Evolutionary conservation across 495 filamentous ascomycete genomes (phyloP).

Genomic region (Daldinia bambusicola): DNA sequence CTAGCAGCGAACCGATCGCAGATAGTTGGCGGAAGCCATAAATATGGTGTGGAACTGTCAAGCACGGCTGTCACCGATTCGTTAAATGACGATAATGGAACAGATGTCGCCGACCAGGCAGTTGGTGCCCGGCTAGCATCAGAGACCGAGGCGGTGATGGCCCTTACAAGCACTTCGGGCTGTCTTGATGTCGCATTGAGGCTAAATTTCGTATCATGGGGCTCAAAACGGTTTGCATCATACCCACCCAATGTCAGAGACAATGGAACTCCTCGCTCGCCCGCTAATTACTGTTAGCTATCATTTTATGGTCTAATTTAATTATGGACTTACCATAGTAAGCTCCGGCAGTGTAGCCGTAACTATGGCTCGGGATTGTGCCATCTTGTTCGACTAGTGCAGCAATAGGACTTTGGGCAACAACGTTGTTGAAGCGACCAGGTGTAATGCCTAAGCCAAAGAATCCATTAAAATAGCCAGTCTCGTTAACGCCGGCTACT

Average conservation of each 20-base stretch:
- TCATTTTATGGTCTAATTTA: neutral
- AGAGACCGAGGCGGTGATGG: constrained; percentile 63
- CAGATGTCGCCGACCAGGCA: constrained; percentile 53
- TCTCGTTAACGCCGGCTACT: constrained; percentile 65
- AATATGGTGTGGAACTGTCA: constrained; percentile 73
- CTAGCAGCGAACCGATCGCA: constrained; percentile 70
- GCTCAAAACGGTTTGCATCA: constrained; percentile 66
- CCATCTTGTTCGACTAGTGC: constrained; percentile 62
- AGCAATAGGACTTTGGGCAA: constrained; percentile 51
- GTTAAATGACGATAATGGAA: constrained; percentile 54
- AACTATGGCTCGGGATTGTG: constrained; percentile 68
- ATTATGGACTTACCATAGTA: constrained; percentile 61
- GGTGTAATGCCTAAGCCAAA: constrained; percentile 65
- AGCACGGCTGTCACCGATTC: constrained; percentile 65
- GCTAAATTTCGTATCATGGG: constrained; percentile 64
- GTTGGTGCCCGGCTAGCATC: constrained; percentile 51
- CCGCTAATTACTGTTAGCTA: constrained; percentile 45
- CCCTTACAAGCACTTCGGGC: constrained; percentile 64
- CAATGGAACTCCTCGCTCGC: constrained; percentile 58
- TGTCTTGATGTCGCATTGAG: constrained; percentile 58
- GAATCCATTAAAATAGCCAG: constrained; percentile 65
- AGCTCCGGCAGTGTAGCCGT: constrained; percentile 74
- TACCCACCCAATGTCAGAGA: constrained; percentile 73
- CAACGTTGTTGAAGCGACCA: constrained; percentile 53
- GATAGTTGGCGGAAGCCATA: constrained; percentile 72